Conservation (phyloP, 1,139 yeast species). For the Sugiyamaella japonica region DNA sequence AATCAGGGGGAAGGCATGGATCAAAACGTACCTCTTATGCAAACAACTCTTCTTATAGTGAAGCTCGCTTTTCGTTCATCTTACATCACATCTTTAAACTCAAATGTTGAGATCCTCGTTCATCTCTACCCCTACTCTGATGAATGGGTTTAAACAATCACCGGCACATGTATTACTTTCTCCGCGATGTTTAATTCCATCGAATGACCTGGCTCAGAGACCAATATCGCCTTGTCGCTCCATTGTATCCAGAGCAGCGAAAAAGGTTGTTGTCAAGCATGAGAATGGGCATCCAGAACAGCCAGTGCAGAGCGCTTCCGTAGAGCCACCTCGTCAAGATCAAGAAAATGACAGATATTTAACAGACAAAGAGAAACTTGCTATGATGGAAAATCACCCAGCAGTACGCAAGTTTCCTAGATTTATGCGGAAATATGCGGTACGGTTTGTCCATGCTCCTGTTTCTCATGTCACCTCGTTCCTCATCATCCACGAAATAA, state of each 20-base stretch:
- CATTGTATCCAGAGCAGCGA: slow-evolving; percentile 18
- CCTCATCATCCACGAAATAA: slow-evolving; percentile 75
- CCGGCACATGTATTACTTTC: not conserved
- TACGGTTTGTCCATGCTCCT: slow-evolving; percentile 58
- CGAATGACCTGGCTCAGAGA: not conserved
- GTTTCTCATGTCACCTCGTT: slow-evolving; percentile 72
- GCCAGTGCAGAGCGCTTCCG: not conserved
- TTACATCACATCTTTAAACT: not conserved
- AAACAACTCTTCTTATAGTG: not conserved
- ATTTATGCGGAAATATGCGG: slow-evolving; percentile 52
- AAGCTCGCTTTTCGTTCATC: not conserved
- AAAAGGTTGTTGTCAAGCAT: slow-evolving; percentile 14
- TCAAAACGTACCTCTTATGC: slow-evolving; percentile 5
- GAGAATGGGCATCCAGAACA: not conserved
- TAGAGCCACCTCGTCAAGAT: not conserved
- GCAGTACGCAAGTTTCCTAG: slow-evolving; percentile 42
- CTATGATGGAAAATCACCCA: slow-evolving; percentile 16
- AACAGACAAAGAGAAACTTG: not conserved
- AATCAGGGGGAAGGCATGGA: not conserved
- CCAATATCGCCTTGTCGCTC: not conserved
- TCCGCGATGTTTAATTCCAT: not conserved
- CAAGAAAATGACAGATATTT: not conserved
- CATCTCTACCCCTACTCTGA: not conserved
- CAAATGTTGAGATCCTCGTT: slow-evolving; percentile 1
- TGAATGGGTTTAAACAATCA: not conserved